phyloP scores from a whole-genome alignment of 768 basidiomycete species.

The Dendrothele bispora region DNA sequence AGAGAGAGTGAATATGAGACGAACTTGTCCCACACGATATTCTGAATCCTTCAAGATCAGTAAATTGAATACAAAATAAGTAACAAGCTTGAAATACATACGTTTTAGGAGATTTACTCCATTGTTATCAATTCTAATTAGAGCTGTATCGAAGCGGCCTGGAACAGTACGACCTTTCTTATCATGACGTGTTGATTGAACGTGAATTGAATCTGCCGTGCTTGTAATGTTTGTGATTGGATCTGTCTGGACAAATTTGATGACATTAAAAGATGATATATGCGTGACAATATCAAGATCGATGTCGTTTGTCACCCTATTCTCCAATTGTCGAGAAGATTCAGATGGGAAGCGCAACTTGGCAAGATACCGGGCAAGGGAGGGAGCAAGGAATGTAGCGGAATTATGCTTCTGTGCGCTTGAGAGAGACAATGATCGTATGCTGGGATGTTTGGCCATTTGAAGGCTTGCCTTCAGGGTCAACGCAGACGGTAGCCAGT shows the following conservation, averaged over 20 bases:
- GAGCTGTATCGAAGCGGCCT: background rate
- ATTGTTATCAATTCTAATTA: background rate
- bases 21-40: background rate
- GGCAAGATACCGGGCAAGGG: no score
- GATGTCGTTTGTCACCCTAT: no score
- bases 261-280: slow-evolving; percentile 32
- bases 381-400: no score
- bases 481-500: no score
- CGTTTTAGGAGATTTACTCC: background rate
- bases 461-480: no score
- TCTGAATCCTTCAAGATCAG: background rate
- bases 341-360: no score
- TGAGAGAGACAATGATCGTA: no score
- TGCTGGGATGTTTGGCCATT: no score
- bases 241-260: background rate
- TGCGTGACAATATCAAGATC: no score
- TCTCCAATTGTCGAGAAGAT: no score
- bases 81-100: background rate
- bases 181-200: background rate
- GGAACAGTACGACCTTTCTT: background rate
- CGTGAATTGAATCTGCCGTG: background rate
- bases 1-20: background rate
- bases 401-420: no score
- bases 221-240: background rate
- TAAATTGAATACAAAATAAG: background rate